Percentiles rank a stretch among this genome's conserved stretches.
Evolutionary conservation across 1,284 basidiomycete species (phyloP).

Genomic region (Somion occarium): DNA sequence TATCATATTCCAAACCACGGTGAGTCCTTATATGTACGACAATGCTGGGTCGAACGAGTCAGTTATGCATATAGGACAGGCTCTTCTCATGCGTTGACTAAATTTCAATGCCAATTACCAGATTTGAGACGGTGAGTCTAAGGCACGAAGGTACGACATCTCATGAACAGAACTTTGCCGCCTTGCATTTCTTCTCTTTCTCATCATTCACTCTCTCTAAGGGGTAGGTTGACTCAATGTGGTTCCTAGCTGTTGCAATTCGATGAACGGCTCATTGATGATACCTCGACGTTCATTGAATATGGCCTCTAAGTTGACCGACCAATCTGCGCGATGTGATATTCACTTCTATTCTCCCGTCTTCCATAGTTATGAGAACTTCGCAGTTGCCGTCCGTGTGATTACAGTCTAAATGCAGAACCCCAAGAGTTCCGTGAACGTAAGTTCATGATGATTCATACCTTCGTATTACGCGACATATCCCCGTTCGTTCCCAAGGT

Average conservation of each 20-base stretch:
- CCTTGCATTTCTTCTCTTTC: not conserved
- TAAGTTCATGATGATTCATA: not conserved
- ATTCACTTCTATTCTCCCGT: not conserved
- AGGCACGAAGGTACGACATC: not conserved
- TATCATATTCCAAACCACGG: not conserved
- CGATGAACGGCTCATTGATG: too few species aligned
- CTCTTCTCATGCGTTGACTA: not conserved
- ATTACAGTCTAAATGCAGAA: not conserved
- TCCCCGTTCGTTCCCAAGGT: not conserved
- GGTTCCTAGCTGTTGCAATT: not conserved
- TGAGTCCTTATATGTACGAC: not conserved
- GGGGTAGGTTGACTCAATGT: not conserved
- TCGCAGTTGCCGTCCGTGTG: not conserved
- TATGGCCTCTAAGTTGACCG: not conserved
- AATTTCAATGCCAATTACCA: not conserved
- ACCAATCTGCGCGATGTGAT: not conserved
- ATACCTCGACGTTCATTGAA: too few species aligned
- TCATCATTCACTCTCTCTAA: not conserved
- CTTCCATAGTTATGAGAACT: not conserved
- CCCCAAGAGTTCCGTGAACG: not conserved
- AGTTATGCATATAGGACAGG: not conserved
- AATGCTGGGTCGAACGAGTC: not conserved
- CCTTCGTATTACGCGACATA: not conserved
- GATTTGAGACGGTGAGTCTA: not conserved
- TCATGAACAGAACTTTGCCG: not conserved